Conservation (phyloP, 345 rosid species). For the Hypericum perforatum region DNA sequence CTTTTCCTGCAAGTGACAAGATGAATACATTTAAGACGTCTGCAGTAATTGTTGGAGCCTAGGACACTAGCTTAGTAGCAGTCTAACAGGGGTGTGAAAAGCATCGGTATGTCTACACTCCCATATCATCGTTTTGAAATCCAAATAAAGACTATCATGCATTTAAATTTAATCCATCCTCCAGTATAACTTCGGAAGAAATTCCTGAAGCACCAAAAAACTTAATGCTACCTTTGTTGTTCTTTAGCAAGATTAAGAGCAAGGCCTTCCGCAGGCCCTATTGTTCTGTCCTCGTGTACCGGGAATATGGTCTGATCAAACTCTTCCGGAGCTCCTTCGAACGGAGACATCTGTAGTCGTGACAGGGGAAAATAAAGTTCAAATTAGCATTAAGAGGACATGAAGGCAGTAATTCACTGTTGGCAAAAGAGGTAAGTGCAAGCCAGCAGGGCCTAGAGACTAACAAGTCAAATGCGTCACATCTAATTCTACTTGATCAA, state of each 20-base stretch:
- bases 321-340: conserved; percentile 78
- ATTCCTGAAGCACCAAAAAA: background rate
- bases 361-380: background rate
- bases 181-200: no score
- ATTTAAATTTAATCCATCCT: no score
- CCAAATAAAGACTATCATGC: no score
- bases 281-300: conserved; percentile 44
- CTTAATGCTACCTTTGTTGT: conserved; percentile 56
- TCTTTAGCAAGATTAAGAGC: conserved; percentile 57
- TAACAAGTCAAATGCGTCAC: no score
- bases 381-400: background rate
- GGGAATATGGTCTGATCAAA: conserved; percentile 82
- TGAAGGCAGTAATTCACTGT: background rate
- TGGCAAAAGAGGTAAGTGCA: background rate
- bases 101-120: no score
- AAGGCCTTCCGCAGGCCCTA: conserved; percentile 46
- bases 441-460: no score
- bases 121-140: no score
- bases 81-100: no score
- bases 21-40: no score
- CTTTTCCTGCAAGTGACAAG: conserved; percentile 45
- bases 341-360: conserved; percentile 56
- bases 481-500: no score
- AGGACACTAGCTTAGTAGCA: no score
- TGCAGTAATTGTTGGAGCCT: no score